phyloP scores from a whole-genome alignment of 768 basidiomycete genomes.

The Russula abietina region DNA sequence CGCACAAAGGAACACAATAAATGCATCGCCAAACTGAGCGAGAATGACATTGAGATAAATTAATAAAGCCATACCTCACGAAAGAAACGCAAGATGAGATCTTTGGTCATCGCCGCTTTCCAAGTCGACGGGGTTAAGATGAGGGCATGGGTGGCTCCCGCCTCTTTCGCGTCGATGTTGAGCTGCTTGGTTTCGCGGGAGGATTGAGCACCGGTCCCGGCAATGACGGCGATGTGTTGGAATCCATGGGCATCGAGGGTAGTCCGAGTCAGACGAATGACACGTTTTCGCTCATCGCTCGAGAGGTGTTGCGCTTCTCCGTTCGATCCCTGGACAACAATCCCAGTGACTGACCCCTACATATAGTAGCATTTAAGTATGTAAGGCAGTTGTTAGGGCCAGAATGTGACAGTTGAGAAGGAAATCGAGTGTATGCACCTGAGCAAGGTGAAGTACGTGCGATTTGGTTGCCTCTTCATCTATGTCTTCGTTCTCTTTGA shows the following conservation, averaged over 20 bases:
- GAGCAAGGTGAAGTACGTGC: constrained; percentile 68
- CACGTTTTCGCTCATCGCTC: constrained; percentile 59
- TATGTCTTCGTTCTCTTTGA: constrained; percentile 61
- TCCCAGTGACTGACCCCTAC: constrained; percentile 67
- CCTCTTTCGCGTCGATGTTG: constrained; percentile 66
- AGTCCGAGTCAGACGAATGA: constrained; percentile 58
- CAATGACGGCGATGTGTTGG: constrained; percentile 60
- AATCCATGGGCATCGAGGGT: constrained; percentile 72
- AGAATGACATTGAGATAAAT: constrained; percentile 6
- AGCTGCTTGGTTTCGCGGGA: constrained; percentile 69
- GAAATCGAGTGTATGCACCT: constrained; percentile 37
- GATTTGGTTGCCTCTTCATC: constrained; percentile 60
- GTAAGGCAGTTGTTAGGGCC: constrained; percentile 9
- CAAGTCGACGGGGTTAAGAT: constrained; percentile 71
- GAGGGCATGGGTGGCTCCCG: constrained; percentile 75
- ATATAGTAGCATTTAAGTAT: background rate
- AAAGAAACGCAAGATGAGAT: constrained; percentile 62
- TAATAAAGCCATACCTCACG: constrained; percentile 42
- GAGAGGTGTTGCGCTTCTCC: constrained; percentile 75
- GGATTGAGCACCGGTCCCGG: constrained; percentile 79
- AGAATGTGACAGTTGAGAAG: constrained; percentile 1
- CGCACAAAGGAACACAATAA: background rate
- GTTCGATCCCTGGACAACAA: constrained; percentile 68
- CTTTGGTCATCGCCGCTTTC: constrained; percentile 56
- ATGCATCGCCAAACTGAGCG: background rate